These are phyloP conservation scores for Neoarthrinium moseri DNA, from an alignment of 2,329 filamentous ascomycete species.

Conservation along the genomic window DNA sequence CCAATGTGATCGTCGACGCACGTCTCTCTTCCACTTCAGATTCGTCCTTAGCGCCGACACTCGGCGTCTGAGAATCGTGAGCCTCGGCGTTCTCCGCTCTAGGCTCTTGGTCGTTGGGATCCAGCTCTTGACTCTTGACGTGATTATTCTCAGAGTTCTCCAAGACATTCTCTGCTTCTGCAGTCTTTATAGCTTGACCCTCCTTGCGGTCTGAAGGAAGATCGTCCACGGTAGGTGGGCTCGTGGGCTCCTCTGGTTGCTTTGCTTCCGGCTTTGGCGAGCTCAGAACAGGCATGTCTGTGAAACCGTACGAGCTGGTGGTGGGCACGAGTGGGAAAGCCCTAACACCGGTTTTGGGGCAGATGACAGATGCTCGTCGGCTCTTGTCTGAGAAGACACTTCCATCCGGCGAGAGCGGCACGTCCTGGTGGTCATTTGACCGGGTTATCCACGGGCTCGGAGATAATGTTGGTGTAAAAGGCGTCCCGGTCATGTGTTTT, in stretches of 20 bases:
- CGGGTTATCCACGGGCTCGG: no score
- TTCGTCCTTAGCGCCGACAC: background rate
- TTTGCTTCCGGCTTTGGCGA: background rate
- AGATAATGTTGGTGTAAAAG: background rate
- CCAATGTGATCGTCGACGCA: background rate
- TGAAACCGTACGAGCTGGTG: background rate
- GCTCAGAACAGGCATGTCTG: background rate
- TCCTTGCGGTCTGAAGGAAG: no score
- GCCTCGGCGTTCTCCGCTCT: background rate
- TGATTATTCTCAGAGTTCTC: no score
- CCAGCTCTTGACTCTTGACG: no score
- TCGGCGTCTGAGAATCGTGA: background rate
- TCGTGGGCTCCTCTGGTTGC: background rate
- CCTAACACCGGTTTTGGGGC: background rate
- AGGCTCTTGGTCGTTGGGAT: no score
- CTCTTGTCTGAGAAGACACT: background rate
- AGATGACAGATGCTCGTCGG: background rate
- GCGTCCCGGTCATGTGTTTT: background rate
- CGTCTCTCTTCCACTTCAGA: background rate
- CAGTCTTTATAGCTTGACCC: no score
- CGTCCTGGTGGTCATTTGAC: no score
- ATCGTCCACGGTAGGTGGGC: no score
- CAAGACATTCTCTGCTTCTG: no score
- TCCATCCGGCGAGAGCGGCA: no score
- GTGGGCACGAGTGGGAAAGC: constrained; percentile 1